Evolutionary conservation across 768 basidiomycete genomes (phyloP).

Genomic region (Phlebiopsis flavidoalba): DNA sequence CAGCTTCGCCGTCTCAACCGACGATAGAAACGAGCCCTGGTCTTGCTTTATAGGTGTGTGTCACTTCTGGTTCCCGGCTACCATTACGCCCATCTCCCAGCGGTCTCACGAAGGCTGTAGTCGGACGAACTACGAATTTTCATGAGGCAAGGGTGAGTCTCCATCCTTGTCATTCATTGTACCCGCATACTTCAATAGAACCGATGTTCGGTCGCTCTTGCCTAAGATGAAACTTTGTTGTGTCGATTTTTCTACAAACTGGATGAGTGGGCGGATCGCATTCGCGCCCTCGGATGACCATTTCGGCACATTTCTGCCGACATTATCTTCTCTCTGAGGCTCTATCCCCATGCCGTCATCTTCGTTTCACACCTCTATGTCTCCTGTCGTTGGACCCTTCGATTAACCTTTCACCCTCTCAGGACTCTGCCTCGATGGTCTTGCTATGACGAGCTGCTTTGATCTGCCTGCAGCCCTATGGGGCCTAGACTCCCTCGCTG

Average conservation of each 20-base stretch:
- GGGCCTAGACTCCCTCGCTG: too few relatives aligned
- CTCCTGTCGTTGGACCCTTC: not conserved
- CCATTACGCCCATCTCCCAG: too few relatives aligned
- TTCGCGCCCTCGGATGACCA: slow-evolving; percentile 15
- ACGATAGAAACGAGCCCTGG: not conserved
- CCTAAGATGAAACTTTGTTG: slow-evolving; percentile 8
- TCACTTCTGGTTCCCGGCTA: not conserved
- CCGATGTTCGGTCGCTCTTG: not conserved
- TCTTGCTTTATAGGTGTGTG: not conserved
- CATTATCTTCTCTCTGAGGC: slow-evolving; percentile 21
- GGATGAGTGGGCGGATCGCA: slow-evolving; percentile 12
- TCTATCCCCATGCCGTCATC: not conserved
- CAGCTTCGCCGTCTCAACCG: too few relatives aligned
- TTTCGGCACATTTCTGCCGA: slow-evolving; percentile 1
- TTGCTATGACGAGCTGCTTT: not conserved
- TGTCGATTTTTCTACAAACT: slow-evolving; percentile 6
- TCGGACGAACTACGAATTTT: too few relatives aligned
- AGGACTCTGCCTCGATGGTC: not conserved
- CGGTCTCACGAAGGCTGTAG: too few relatives aligned
- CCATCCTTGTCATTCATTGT: too few relatives aligned
- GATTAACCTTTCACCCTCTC: not conserved
- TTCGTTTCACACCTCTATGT: not conserved
- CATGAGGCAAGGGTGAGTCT: too few relatives aligned
- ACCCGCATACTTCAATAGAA: too few relatives aligned
- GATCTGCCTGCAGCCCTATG: not conserved